A percentile compares a stretch with the other conserved stretches of the same genome.
Evolutionary conservation across 2,329 filamentous ascomycete species (phyloP).

Genomic region (Aspergillus unguis): DNA sequence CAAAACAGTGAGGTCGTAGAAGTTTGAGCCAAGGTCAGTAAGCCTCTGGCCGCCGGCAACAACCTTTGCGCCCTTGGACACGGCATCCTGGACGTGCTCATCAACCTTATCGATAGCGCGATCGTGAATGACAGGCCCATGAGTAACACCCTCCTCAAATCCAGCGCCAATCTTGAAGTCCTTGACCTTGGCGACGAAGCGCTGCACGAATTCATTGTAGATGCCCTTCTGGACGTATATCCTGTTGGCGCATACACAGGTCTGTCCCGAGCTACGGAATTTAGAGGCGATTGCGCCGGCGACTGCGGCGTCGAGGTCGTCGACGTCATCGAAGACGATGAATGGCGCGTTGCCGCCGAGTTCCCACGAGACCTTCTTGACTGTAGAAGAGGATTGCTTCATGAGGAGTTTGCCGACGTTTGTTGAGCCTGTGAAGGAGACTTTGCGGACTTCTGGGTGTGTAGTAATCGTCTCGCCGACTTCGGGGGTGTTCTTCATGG

Average conservation of each 20-base stretch:
- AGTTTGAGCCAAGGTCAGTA: slow-evolving; percentile 74
- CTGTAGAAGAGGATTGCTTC: slow-evolving; percentile 78
- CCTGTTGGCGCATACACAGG: slow-evolving; percentile 76
- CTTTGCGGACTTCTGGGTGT: slow-evolving; percentile 73
- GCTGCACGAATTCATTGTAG: slow-evolving; percentile 52
- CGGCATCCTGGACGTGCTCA: slow-evolving; percentile 74
- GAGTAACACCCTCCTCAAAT: slow-evolving; percentile 46
- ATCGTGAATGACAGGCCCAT: slow-evolving; percentile 64
- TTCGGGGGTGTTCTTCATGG: slow-evolving; percentile 72
- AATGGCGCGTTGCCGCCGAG: slow-evolving; percentile 94
- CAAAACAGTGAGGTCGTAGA: slow-evolving; percentile 86
- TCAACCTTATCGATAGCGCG: slow-evolving; percentile 78
- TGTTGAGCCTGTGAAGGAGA: slow-evolving; percentile 85
- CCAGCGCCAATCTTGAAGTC: slow-evolving; percentile 48
- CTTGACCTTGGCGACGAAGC: slow-evolving; percentile 55
- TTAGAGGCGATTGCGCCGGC: slow-evolving; percentile 80
- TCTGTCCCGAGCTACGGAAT: slow-evolving; percentile 93
- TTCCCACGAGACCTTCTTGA: slow-evolving; percentile 86
- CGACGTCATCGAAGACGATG: slow-evolving; percentile 88
- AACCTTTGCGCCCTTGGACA: slow-evolving; percentile 71
- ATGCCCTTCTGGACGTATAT: slow-evolving; percentile 53
- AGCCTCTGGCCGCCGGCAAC: slow-evolving; percentile 71
- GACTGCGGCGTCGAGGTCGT: slow-evolving; percentile 81
- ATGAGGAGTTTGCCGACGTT: slow-evolving; percentile 72
- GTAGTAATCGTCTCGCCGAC: slow-evolving; percentile 76